Evolutionary conservation across 2,329 filamentous ascomycete species (phyloP).

Genomic region (Aspergillus costaricaensis): DNA sequence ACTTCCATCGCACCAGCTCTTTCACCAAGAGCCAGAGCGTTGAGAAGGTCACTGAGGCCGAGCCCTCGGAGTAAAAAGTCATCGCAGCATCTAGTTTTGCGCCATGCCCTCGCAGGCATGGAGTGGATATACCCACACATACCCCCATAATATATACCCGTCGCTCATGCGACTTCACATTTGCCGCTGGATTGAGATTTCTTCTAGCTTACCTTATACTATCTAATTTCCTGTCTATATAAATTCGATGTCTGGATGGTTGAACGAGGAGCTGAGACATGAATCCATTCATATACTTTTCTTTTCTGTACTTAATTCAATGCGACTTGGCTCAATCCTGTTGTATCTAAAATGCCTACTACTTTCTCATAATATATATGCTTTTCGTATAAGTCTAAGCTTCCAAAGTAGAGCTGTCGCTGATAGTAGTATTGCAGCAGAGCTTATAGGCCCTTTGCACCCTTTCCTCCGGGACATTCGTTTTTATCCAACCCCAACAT

Average conservation of each 20-base stretch:
- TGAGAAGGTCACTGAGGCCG: not conserved
- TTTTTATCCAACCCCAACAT: no score
- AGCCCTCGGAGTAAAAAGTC: not conserved
- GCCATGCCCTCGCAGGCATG: not conserved
- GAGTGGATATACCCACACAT: not conserved
- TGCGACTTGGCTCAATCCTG: not conserved
- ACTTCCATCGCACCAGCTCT: constrained; percentile 7
- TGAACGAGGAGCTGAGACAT: not conserved
- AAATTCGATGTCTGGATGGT: not conserved
- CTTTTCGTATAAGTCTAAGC: no score
- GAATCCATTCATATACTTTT: not conserved
- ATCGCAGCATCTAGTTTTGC: not conserved
- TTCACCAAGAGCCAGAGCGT: not conserved
- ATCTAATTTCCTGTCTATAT: not conserved
- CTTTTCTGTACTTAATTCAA: not conserved
- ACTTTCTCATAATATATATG: no score
- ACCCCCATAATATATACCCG: not conserved
- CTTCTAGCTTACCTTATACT: not conserved
- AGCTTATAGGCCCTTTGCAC: no score
- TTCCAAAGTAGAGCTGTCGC: no score
- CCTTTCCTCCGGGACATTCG: no score
- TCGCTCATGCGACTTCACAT: not conserved
- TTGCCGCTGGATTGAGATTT: not conserved
- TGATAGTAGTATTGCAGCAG: no score
- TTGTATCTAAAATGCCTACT: not conserved